Evolutionary conservation across 768 basidiomycete genomes (phyloP), one percentile per base, ranked within the genome.

Genomic region (Dentipellis sp.): DNA sequence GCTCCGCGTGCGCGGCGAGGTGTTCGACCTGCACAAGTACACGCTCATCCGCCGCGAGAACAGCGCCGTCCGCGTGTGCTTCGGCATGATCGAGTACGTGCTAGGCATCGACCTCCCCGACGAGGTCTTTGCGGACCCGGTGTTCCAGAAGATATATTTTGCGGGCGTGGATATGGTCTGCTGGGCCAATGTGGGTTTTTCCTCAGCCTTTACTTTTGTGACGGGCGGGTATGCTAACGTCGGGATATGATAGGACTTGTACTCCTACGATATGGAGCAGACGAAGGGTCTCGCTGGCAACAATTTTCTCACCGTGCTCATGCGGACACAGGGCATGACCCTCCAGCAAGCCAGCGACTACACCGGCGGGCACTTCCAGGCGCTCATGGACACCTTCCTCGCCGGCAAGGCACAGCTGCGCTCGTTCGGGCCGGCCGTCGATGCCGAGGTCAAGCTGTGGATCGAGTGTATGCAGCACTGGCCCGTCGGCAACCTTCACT

Each of bases 251-350:
- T 62, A 85, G 84, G 84, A 88, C 58, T 67, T 86, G 12, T 86
- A 84, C 63, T 86, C 83, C 8, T 88, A 86, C 68, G 80, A 84
- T 66, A 81, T 84, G 78, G 85, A 89, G 61, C 82, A 85, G 62
- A 76, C 79, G 52, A 79, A 79, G 61, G 86, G 84, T 17, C 78
- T 81, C 52, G 73, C 69, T 29, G 81, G 80, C 55, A 86, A 85
- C 65, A 88, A 87, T 65, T 74, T 87, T 60, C 72, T 89, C 52
- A 83, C 82, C 10, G 82, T 86, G 35, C 74, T 85, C 57, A 85
- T 86, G 81, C 67, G 77, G 56, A 76, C 78, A 58, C 75, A 75
- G 52, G 62, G 68, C 17, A 67, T 83, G 51, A 72, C 73, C 54
- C 70, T 86, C 49, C 85, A 87, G 67, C 74, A 75, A 22, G 81